Base-by-base conservation (phyloP, 1,284 basidiomycete genomes). In the Leccinum ponderosum region DNA sequence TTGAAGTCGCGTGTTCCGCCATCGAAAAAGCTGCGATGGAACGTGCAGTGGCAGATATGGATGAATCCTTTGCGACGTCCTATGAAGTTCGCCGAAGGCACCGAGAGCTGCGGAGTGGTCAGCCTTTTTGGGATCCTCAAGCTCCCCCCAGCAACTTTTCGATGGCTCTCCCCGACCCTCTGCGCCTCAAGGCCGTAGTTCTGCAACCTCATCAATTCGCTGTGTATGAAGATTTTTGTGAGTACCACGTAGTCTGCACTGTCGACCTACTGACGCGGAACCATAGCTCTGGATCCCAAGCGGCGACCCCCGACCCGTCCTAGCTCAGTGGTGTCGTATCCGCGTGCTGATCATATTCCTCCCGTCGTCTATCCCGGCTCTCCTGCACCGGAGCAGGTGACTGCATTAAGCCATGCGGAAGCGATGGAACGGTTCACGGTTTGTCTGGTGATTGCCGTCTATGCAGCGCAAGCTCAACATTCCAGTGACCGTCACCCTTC, bases 21-120 rank as follows among this genome's bases (percentile, higher is more conserved):
- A 95, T 99, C 65, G 95, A 98, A 78, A 97, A 94, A 73, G 96
- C 96, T 7, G 97, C 97, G 1, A 98, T 98, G 92, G 96, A 99
- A 70, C 90, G 95, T 67, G 95, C 96, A 1, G 85, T 95, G 56
- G 84, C 89, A n/a, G 97, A 99, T 70, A 92, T 98, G 20, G 97
- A 99, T 72, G 95, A 97, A 66, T 89, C 88, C 37, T 92, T 99
- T 62, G 83, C 87, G 4, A 72, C 84, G 31, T 91, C 95, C 9
- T 98, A 95, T 71, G 89, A 94, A 44, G 82, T 85, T 53, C 86
- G 97, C 60, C 87, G 94, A 65, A 89, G 93, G 59, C 95, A 98
- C 75, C 87, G 93, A 62, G 94, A 97, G 83, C 81, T 87, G 70
- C 88, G 88, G 11, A 84, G 78, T 53, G 81, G 81, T 2, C 91